Percentiles rank a stretch among this genome's conserved stretches.
phyloP scores from a whole-genome alignment of 345 rosid species.

The Melaleuca alternifolia region DNA sequence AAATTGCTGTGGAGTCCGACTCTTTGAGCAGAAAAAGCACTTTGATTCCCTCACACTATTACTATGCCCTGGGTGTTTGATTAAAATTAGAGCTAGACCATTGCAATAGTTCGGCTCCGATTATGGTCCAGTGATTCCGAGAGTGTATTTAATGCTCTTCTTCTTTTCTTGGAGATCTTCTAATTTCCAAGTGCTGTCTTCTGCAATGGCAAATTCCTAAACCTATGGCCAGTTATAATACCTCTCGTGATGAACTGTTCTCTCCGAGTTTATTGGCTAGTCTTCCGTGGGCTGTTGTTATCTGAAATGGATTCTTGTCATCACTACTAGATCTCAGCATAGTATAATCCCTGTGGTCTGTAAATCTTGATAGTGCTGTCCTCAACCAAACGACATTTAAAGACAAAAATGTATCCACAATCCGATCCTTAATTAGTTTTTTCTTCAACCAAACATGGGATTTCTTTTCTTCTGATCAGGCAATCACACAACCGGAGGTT shows the following conservation, averaged over 20 bases:
- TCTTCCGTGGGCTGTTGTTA: background rate
- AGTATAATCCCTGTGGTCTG: background rate
- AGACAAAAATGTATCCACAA: background rate
- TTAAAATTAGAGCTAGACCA: background rate
- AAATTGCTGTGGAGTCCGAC: background rate
- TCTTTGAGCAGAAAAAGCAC: background rate
- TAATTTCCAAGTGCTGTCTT: background rate
- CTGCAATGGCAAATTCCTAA: background rate
- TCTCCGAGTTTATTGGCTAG: background rate
- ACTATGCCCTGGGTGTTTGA: background rate
- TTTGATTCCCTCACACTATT: background rate
- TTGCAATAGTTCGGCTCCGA: no score
- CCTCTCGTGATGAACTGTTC: background rate
- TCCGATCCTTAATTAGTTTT: background rate
- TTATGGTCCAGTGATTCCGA: no score
- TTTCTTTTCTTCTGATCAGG: background rate
- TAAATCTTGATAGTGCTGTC: background rate
- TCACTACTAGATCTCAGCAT: background rate
- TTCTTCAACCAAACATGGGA: background rate
- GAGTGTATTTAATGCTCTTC: background rate
- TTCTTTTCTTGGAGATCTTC: background rate
- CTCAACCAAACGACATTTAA: slow-evolving; percentile 5
- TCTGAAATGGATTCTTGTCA: background rate
- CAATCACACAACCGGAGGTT: background rate
- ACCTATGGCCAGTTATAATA: background rate